Evolutionary conservation across 2,329 filamentous ascomycete genomes (phyloP).

Genomic region (Ophiocordyceps robertsii): DNA sequence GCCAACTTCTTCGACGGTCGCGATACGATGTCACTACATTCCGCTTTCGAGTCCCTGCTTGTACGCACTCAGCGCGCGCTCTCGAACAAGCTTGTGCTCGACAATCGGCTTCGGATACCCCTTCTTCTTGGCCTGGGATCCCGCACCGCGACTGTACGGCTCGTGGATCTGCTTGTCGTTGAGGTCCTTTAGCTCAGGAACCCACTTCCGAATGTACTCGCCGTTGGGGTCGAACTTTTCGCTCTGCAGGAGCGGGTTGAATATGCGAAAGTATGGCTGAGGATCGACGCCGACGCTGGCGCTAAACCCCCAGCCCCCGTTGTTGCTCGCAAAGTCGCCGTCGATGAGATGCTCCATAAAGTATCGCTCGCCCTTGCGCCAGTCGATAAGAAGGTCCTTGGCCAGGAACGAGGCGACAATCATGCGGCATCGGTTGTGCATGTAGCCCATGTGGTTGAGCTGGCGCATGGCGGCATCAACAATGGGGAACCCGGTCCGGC

Average conservation of each 20-base stretch:
- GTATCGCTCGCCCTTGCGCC: slow-evolving; percentile 67
- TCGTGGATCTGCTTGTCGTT: slow-evolving; percentile 64
- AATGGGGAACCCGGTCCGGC: slow-evolving; percentile 67
- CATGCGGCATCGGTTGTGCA: slow-evolving; percentile 83
- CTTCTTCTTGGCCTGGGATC: slow-evolving; percentile 41
- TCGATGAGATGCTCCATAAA: slow-evolving; percentile 76
- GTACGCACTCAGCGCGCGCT: slow-evolving; percentile 55
- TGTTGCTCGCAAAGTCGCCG: slow-evolving; percentile 70
- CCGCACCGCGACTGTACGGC: slow-evolving; percentile 57
- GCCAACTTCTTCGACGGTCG: no score
- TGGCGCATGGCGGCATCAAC: slow-evolving; percentile 83
- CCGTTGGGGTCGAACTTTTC: slow-evolving; percentile 75
- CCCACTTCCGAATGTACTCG: slow-evolving; percentile 70
- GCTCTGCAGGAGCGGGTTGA: slow-evolving; percentile 74
- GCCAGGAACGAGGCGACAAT: slow-evolving; percentile 67
- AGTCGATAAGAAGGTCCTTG: slow-evolving; percentile 72
- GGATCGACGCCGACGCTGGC: slow-evolving; percentile 66
- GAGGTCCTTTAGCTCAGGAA: slow-evolving; percentile 57
- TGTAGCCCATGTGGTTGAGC: slow-evolving; percentile 52
- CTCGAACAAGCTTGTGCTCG: slow-evolving; percentile 55
- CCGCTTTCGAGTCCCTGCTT: slow-evolving; percentile 35
- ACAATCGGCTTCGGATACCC: slow-evolving; percentile 69
- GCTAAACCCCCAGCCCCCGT: slow-evolving; percentile 43
- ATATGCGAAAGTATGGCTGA: slow-evolving; percentile 83
- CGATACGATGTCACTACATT: slow-evolving; percentile 6